Base-by-base conservation (phyloP, 2,329 filamentous ascomycete genomes). In the Cladosporium halotolerans region DNA sequence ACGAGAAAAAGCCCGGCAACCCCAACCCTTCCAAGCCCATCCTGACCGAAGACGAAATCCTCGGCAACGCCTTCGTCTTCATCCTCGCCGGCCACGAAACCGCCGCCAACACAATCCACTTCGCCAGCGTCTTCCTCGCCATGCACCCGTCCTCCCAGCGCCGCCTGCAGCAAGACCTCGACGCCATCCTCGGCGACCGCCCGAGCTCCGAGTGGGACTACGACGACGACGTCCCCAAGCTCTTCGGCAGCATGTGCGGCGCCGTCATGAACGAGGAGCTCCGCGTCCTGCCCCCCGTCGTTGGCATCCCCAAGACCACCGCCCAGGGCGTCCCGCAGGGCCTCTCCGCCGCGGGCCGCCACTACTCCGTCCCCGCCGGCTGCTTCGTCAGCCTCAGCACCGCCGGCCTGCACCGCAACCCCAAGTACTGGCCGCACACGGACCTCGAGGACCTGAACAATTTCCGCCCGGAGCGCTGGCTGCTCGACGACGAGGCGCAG, bases 21-120 rank as follows among this genome's bases (percentile, higher is more conserved):
- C 52, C 52, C 14, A 13, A 42, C 3, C 50, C 23, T 5, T 75
- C 13, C 73, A 78, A 66, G 57, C 72, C 69, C 10, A 66, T 68
- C 14, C 68, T 86, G n/a, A 75, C 71, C 4, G 79, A 83, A 57
- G 76, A 77, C 4, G 85, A 90, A 52, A 84, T 91, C 55, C 72
- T 87, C 28, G 85, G 86, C 47, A 90, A 90, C 63, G 82, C 85
- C 18, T 80, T 80, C 55, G 74, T 79, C 45, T 71, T 81, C 56
- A 77, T 80, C 56, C 75, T 91, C 1, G 88, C 88, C 0, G 88
- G 88, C 10, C 87, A 93, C 68, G 88, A 93, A 69, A 91, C 88
- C 1, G 86, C 86, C 2, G 87, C 87, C 45, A 89, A 88, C 67
- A 79, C 81, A 3, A 74, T 90, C 38, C 85, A 91, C 70, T 90